A percentile compares a stretch with the other conserved stretches of the same genome.
Evolutionary conservation across 2,329 filamentous ascomycete species (phyloP).

Genomic region (Colletotrichum coccodes): DNA sequence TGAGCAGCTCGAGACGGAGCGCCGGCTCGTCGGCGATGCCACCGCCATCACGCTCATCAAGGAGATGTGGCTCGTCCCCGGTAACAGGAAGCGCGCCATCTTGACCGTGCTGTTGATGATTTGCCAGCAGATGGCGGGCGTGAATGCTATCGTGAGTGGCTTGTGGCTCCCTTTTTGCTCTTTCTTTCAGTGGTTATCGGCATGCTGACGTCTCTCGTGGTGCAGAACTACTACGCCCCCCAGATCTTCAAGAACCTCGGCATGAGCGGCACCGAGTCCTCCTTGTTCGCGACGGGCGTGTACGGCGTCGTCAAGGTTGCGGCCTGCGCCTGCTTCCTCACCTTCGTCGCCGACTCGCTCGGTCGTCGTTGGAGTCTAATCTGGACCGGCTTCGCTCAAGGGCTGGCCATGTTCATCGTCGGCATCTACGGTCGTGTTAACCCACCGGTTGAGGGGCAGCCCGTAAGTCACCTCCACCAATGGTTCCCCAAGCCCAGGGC

Average conservation of each 20-base stretch:
- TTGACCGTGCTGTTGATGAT: constrained; percentile 71
- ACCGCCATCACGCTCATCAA: constrained; percentile 66
- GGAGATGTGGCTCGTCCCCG: constrained; percentile 70
- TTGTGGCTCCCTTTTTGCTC: constrained; percentile 39
- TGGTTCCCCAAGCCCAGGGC: too few species aligned
- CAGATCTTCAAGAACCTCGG: constrained; percentile 76
- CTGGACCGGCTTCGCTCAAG: constrained; percentile 73
- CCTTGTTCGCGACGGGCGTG: constrained; percentile 78
- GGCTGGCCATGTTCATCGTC: constrained; percentile 73
- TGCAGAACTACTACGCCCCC: constrained; percentile 72
- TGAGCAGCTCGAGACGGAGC: constrained; percentile 70
- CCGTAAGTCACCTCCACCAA: constrained; percentile 43
- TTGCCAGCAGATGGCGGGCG: constrained; percentile 80
- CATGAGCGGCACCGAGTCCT: constrained; percentile 63
- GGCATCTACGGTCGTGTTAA: constrained; percentile 75
- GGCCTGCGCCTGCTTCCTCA: constrained; percentile 71
- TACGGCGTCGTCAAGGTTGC: constrained; percentile 78
- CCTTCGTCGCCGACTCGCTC: constrained; percentile 76
- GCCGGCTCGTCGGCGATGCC: constrained; percentile 63
- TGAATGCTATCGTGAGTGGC: constrained; percentile 52
- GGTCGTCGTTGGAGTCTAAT: constrained; percentile 70
- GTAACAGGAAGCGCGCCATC: constrained; percentile 72
- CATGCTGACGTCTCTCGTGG: constrained; percentile 43
- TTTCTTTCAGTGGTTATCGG: constrained; percentile 50
- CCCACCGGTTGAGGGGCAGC: constrained; percentile 62